Conservation (phyloP, 2,329 filamentous ascomycete species). For the Nannizziopsis barbatae region DNA sequence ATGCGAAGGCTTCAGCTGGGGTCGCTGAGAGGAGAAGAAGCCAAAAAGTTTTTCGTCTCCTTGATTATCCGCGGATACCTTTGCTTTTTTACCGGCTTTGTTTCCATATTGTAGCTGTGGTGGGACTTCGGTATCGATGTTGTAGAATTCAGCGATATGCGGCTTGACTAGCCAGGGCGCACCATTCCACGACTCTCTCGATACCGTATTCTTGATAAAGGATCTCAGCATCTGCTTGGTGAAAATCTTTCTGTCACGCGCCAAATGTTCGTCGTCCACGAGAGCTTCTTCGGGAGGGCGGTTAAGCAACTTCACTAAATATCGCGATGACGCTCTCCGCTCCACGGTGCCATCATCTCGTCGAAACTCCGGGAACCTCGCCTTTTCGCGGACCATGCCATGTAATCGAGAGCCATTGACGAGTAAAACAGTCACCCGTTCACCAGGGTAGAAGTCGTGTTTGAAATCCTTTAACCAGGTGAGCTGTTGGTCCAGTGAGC, state of each 20-base stretch:
- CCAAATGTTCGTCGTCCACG: slow-evolving; percentile 71
- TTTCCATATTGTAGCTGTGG: slow-evolving; percentile 70
- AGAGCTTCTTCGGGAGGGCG: slow-evolving; percentile 59
- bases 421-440: slow-evolving; percentile 64
- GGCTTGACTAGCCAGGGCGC: slow-evolving; percentile 92
- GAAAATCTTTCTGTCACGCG: slow-evolving; percentile 79
- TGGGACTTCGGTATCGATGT: slow-evolving; percentile 79
- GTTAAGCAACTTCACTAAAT: slow-evolving; percentile 65
- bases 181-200: slow-evolving; percentile 84
- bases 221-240: slow-evolving; percentile 88
- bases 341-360: slow-evolving; percentile 58
- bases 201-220: slow-evolving; percentile 92
- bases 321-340: slow-evolving; percentile 59
- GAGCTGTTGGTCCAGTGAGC: background rate
- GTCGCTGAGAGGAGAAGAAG: slow-evolving; percentile 38
- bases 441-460: slow-evolving; percentile 80
- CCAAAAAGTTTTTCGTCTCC: slow-evolving; percentile 42
- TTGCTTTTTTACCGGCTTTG: slow-evolving; percentile 66
- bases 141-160: slow-evolving; percentile 69
- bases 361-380: slow-evolving; percentile 53
- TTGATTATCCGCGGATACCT: slow-evolving; percentile 53
- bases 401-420: slow-evolving; percentile 57
- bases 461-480: slow-evolving; percentile 54
- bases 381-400: slow-evolving; percentile 75
- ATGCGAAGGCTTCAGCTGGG: slow-evolving; percentile 61